These are phyloP conservation scores for Lasiodiplodia gonubiensis DNA, from an alignment of 2,329 filamentous ascomycete genomes.

Conservation along the genomic window DNA sequence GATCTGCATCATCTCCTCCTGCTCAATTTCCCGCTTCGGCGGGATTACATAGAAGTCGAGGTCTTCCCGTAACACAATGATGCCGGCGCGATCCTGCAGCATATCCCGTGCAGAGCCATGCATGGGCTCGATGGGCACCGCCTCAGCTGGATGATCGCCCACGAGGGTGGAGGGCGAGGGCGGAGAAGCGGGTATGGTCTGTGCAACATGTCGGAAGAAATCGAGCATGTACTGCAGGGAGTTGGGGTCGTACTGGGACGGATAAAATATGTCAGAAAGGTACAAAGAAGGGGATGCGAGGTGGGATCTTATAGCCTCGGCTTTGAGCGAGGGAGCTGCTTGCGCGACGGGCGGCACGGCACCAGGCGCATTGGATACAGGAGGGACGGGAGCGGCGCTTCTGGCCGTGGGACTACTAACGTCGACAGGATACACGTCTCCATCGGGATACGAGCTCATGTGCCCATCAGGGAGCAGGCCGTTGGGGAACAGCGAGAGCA, in stretches of 20 bases:
- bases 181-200: conserved; percentile 83
- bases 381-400: conserved; percentile 32
- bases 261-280: conserved; percentile 62
- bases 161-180: conserved; percentile 63
- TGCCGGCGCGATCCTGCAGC: conserved; percentile 87
- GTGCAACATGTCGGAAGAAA: conserved; percentile 94
- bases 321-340: conserved; percentile 40
- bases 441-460: conserved; percentile 89
- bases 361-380: conserved; percentile 32
- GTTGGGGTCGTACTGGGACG: conserved; percentile 85
- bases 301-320: conserved; percentile 42
- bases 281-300: conserved; percentile 56
- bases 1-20: conserved; percentile 91
- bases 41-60: conserved; percentile 98
- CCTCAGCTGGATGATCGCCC: conserved; percentile 52
- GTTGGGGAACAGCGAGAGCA: conserved; percentile 97
- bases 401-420: conserved; percentile 63
- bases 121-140: conserved; percentile 73
- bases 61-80: conserved; percentile 95
- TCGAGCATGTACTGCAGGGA: conserved; percentile 99
- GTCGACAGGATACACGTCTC: conserved; percentile 95
- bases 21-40: conserved; percentile 80
- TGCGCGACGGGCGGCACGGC: conserved; percentile 38
- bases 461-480: conserved; percentile 97
- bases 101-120: conserved; percentile 73